These are phyloP conservation scores for Rhodotorula diobovata DNA, from an alignment of 768 basidiomycete genomes.

Conservation along the genomic window DNA sequence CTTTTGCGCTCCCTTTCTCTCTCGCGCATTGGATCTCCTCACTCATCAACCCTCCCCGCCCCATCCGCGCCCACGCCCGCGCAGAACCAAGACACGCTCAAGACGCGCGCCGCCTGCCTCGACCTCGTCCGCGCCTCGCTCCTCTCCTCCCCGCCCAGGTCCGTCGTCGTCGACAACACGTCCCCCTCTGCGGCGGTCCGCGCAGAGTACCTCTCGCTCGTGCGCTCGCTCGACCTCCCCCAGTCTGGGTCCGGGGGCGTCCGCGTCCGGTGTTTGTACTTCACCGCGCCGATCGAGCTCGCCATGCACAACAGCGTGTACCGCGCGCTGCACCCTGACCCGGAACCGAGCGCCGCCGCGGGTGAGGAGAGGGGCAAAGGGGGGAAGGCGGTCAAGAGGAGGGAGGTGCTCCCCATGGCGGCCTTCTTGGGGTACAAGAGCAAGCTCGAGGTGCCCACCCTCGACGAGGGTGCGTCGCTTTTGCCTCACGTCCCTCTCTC, in stretches of 20 bases:
- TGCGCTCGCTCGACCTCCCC: constrained; percentile 1
- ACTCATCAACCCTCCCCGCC: too few species aligned
- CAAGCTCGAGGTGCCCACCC: constrained; percentile 58
- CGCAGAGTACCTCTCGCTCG: constrained; percentile 62
- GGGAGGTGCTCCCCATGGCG: constrained; percentile 34
- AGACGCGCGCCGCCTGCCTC: constrained; percentile 70
- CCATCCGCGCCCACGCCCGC: not conserved
- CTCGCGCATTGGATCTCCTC: not conserved
- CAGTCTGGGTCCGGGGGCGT: not conserved
- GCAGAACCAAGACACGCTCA: constrained; percentile 52
- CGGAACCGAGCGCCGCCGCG: too few species aligned
- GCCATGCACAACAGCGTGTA: constrained; percentile 90
- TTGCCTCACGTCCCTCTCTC: too few species aligned
- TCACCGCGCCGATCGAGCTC: constrained; percentile 69
- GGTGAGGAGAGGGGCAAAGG: constrained; percentile 12
- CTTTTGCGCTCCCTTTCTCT: not conserved
- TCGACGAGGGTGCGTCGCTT: constrained; percentile 59
- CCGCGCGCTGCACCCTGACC: constrained; percentile 17
- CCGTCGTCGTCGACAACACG: constrained; percentile 88
- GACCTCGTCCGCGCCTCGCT: constrained; percentile 60
- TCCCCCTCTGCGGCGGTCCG: constrained; percentile 70
- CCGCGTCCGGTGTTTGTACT: constrained; percentile 62
- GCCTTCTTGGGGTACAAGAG: constrained; percentile 44
- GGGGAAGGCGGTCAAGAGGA: too few species aligned
- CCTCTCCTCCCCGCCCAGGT: constrained; percentile 52